Conservation (phyloP, 306 rosid genomes). For the Oxytropis ochrocephala region DNA sequence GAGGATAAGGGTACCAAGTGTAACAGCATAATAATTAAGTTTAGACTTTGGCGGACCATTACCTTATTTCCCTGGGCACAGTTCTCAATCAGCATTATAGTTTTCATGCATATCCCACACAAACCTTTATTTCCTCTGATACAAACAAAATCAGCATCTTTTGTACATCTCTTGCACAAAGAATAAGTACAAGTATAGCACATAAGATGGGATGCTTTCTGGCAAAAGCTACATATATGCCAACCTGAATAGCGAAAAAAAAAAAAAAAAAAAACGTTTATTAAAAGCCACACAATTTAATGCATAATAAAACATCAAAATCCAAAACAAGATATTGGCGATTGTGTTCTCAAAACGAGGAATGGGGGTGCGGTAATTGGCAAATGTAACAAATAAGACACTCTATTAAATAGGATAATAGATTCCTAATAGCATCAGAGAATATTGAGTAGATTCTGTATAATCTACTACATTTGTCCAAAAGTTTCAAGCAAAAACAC, state of each 20-base stretch:
- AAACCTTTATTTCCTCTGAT: constrained; percentile 86
- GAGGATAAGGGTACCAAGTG: background rate
- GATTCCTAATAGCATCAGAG: background rate
- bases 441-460: background rate
- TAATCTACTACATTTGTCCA: background rate
- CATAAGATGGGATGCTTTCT: constrained; percentile 77
- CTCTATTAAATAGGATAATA: background rate
- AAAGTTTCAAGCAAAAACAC: background rate
- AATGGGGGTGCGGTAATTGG: background rate
- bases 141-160: constrained; percentile 71
- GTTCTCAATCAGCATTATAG: constrained; percentile 81
- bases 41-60: constrained; percentile 42
- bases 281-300: background rate
- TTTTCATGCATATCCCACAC: constrained; percentile 85
- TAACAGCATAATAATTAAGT: constrained; percentile 16
- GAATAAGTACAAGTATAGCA: constrained; percentile 95
- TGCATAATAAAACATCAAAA: constrained; percentile 5
- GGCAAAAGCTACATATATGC: constrained; percentile 90
- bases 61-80: constrained; percentile 52
- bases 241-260: constrained; percentile 62
- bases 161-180: constrained; percentile 77
- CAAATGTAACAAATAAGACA: background rate
- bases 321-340: background rate
- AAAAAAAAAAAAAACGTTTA: background rate
- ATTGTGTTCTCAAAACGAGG: constrained; percentile 4